Base-by-base conservation (phyloP, 2,329 filamentous ascomycete genomes). In the Sclerotinia borealis region DNA sequence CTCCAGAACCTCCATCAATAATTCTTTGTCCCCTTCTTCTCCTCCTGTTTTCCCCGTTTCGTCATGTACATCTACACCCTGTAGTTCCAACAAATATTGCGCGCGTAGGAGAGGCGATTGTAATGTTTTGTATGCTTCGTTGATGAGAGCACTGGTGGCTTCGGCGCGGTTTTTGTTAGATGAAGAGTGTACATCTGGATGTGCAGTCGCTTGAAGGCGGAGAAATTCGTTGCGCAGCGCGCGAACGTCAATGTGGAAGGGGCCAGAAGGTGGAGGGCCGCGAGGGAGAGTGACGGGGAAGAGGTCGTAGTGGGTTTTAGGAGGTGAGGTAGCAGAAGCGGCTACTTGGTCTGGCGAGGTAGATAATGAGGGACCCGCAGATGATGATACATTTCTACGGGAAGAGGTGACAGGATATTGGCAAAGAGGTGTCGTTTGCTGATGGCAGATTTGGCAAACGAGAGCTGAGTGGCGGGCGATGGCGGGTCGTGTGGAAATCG, bases 71-170 rank as follows among this genome's bases (percentile, higher is more conserved):
- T 96, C 91, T 25, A 93, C 83, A 0, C 88, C 91, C 47, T 87
- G 83, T 60, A 88, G 78, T 4, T 78, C 76, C 0, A 98, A 83
- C 7, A 98, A 79, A 75, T 98, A 96, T 75, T 97, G 92, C n/a
- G 93, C 93, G 29, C 95, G 85, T 54, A 85, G 76, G 15, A 99
- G 79, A 19, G 95, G 93, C 69, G 88, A 85, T 56, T 84, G 79
- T 0, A 99, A 83, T 3, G 93, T 96, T 72, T 86, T 88, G 81
- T 96, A 98, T 0, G 95, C 95, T 68, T 92, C 88, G 80, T 98
- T 98, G 75, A 98, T 93, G 31, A 85, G 83, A 9, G 91, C 85
- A 11, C 90, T 95, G n/a, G 87, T 80, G 0, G 86, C 89, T 75
- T 96, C 91, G 25, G 92, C 92, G 54, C 83, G 72, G 70, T 78